A percentile compares a stretch with the other conserved stretches of the same genome.
phyloP scores from a whole-genome alignment of 192 early-diverging fungal genomes.

The Geosiphon pyriformis region DNA sequence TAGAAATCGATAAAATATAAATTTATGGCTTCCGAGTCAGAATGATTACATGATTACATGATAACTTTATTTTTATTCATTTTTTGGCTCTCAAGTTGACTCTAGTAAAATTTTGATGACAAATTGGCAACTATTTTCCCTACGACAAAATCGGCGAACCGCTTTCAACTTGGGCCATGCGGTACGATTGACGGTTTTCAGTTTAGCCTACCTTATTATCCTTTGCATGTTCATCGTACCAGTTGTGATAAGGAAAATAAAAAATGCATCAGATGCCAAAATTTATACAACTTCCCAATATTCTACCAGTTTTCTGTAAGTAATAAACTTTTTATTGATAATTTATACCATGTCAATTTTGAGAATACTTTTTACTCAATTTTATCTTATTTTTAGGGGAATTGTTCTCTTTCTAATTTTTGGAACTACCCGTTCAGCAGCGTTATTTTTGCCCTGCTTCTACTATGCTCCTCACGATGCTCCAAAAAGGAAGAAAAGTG shows the following conservation, averaged over 20 bases:
- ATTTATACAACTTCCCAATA: not conserved
- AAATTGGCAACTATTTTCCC: not conserved
- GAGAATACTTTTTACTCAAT: no score
- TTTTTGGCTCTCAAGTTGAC: not conserved
- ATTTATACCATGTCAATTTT: no score
- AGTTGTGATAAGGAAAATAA: not conserved
- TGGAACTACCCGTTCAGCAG: not conserved
- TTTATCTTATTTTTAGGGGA: not conserved
- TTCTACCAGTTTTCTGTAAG: not conserved
- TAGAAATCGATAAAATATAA: not conserved
- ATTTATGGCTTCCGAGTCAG: not conserved
- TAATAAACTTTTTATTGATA: not conserved
- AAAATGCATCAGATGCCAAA: not conserved
- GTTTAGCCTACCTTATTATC: not conserved
- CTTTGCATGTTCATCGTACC: not conserved
- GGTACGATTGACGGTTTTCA: not conserved
- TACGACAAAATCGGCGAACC: not conserved
- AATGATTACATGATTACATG: not conserved
- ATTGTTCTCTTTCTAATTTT: constrained; percentile 5
- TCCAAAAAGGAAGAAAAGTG: no score
- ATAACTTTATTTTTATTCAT: not conserved
- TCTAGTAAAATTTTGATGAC: not conserved
- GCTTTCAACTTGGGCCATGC: constrained; percentile 4
- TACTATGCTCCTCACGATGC: constrained; percentile 12
- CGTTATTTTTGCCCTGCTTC: constrained; percentile 10